Evolutionary conservation across 148 eudicot genomes (phyloP).

Genomic region (Heliosperma pusillum): DNA sequence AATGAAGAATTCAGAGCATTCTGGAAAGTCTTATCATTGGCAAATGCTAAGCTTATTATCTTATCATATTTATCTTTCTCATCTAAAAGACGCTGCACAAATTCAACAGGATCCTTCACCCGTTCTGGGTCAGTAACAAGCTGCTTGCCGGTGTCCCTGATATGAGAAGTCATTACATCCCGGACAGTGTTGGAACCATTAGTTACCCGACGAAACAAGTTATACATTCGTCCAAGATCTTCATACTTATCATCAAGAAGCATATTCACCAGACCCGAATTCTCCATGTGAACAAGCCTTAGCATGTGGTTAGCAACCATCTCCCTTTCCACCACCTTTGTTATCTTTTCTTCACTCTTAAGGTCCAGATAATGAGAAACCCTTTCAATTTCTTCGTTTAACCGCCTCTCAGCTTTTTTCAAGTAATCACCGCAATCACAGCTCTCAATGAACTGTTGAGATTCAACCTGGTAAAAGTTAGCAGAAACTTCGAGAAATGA

Average conservation of each 20-base stretch:
- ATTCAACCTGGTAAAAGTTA: constrained; percentile 64
- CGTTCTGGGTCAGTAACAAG: constrained; percentile 83
- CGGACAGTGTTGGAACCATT: constrained; percentile 58
- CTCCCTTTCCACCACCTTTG: constrained; percentile 66
- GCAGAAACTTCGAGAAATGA: constrained; percentile 76
- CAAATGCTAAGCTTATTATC: constrained; percentile 54
- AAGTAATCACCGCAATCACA: constrained; percentile 79
- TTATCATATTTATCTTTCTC: constrained; percentile 73
- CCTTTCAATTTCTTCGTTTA: constrained; percentile 76
- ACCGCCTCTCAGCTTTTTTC: constrained; percentile 71
- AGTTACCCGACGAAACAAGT: constrained; percentile 59
- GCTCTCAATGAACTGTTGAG: constrained; percentile 68
- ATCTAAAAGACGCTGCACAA: constrained; percentile 68
- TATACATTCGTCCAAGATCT: constrained; percentile 71
- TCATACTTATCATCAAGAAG: constrained; percentile 72
- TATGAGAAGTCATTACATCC: constrained; percentile 77
- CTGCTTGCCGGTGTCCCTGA: constrained; percentile 68
- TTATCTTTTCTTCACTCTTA: constrained; percentile 54
- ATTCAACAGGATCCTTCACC: constrained; percentile 76
- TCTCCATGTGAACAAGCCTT: constrained; percentile 75
- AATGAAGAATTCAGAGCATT: constrained; percentile 74
- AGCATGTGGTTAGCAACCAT: constrained; percentile 83
- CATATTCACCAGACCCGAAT: constrained; percentile 69
- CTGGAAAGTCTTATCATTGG: constrained; percentile 63
- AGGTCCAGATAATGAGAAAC: constrained; percentile 71